Evolutionary conservation across 1,284 basidiomycete species (phyloP), one percentile per base, ranked within the genome.

Genomic region (Rhodotorula sp.): DNA sequence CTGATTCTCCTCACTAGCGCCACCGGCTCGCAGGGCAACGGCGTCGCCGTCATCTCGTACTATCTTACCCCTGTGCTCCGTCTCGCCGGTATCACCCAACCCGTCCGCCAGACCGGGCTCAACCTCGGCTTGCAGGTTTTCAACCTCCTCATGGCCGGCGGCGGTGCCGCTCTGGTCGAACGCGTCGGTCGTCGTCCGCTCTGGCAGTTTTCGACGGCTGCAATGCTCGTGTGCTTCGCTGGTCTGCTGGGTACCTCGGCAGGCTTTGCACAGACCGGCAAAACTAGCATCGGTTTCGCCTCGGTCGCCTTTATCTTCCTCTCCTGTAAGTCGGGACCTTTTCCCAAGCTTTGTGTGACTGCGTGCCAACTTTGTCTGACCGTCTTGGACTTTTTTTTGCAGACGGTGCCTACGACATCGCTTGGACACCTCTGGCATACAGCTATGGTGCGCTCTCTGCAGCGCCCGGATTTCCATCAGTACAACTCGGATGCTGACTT

Each of bases 301-400:
- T 85, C 90, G 79, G 87, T 91, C 72, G 89, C 85, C 5, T 88
- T 90, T 82, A 88, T 91, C 80, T 91, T 89, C 84, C 78, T 91
- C 67, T 89, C 86, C 82, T 89, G 87, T 30, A 7, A 18, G 26
- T 22, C 20, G 8, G 3, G 15, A 6, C 3, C 45, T 26, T 46
- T 46, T 6, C 5, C 14, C 26, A 4, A 49, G 37, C 37, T 8
- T 45, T 4, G 8, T 5, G 45, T 22, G 45, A 18, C 29, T 18
- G 29, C 44, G 18, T 46, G 12, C 20, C 45, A 20, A 12, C 7
- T 7, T 29, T 1, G 8, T 5, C 49, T 14, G 15, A 22, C 8
- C 48, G 20, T 22, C 24, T 22, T 42, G 6, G 2, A 8, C 8
- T 14, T 33, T 8, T 6, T n/a, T 22, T 48, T 90, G 12, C 59